Evolutionary conservation across 1,284 basidiomycete species (phyloP).

Genomic region (Boletellus dicymbophilus): DNA sequence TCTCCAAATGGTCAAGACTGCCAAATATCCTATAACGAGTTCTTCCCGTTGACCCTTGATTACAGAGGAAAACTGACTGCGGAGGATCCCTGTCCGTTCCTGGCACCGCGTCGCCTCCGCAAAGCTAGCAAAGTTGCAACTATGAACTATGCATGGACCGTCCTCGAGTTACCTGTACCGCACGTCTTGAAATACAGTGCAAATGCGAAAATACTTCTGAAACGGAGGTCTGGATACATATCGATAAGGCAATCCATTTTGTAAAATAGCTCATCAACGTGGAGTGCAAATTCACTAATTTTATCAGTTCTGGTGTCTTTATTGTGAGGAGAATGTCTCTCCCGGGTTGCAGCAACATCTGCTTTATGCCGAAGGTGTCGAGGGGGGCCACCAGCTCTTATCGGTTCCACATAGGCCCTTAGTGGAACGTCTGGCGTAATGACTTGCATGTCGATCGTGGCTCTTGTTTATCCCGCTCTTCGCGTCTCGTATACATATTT

Average conservation of each 20-base stretch:
- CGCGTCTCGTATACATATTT: neutral
- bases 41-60: slow-evolving; percentile 16
- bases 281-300: slow-evolving; percentile 16
- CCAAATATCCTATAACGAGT: slow-evolving; percentile 22
- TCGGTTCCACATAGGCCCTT: slow-evolving; percentile 35
- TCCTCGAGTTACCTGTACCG: slow-evolving; percentile 31
- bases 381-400: slow-evolving; percentile 7
- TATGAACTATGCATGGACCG: slow-evolving; percentile 31
- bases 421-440: slow-evolving; percentile 26
- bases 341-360: slow-evolving; percentile 2
- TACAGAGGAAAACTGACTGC: slow-evolving; percentile 16
- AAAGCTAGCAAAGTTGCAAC: slow-evolving; percentile 39
- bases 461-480: slow-evolving; percentile 1
- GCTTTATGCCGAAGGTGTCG: slow-evolving; percentile 1
- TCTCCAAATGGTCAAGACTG: too few species aligned
- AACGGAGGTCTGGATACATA: neutral
- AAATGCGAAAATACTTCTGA: neutral
- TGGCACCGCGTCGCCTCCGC: slow-evolving; percentile 29
- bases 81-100: slow-evolving; percentile 22
- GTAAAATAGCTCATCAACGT: slow-evolving; percentile 17
- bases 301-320: slow-evolving; percentile 20
- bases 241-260: neutral
- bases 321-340: slow-evolving; percentile 24
- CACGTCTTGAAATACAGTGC: slow-evolving; percentile 18
- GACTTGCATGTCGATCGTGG: slow-evolving; percentile 19